Evolutionary conservation across 2,329 filamentous ascomycete genomes (phyloP).

Genomic region (Trichoderma cornu-damae): DNA sequence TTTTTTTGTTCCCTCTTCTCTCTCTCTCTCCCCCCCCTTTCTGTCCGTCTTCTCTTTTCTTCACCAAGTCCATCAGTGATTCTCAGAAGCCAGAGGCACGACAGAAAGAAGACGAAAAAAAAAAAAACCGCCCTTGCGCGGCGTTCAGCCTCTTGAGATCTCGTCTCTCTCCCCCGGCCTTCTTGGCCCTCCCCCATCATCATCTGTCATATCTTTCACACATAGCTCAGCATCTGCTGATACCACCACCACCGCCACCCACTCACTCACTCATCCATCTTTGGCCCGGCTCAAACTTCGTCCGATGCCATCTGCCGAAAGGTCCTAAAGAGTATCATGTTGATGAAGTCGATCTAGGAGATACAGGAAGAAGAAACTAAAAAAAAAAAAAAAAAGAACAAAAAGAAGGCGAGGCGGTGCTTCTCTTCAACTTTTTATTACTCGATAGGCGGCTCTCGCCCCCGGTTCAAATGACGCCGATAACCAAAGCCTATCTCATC

Average conservation of each 20-base stretch:
- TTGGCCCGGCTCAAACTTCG: conserved; percentile 1
- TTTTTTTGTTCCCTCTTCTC: conserved; percentile 19
- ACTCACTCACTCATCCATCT: neutral
- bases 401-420: neutral
- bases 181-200: neutral
- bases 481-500: conserved; percentile 55
- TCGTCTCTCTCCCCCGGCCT: conserved; percentile 6
- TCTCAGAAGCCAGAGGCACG: conserved; percentile 5
- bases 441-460: neutral
- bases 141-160: neutral
- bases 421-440: conserved; percentile 1
- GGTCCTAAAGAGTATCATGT: neutral
- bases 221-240: conserved; percentile 4
- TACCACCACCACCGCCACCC: conserved; percentile 5
- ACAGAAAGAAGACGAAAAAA: neutral
- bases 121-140: neutral
- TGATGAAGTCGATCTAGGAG: conserved; percentile 4
- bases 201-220: conserved; percentile 15
- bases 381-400: neutral
- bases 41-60: neutral
- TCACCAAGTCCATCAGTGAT: neutral
- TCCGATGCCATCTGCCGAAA: conserved; percentile 10
- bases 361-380: too few relatives aligned
- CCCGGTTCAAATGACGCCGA: conserved; percentile 48
- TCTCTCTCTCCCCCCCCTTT: conserved; percentile 19